These are phyloP conservation scores for Glaciozyma martinii DNA, from an alignment of 768 basidiomycete species.

Conservation along the genomic window DNA sequence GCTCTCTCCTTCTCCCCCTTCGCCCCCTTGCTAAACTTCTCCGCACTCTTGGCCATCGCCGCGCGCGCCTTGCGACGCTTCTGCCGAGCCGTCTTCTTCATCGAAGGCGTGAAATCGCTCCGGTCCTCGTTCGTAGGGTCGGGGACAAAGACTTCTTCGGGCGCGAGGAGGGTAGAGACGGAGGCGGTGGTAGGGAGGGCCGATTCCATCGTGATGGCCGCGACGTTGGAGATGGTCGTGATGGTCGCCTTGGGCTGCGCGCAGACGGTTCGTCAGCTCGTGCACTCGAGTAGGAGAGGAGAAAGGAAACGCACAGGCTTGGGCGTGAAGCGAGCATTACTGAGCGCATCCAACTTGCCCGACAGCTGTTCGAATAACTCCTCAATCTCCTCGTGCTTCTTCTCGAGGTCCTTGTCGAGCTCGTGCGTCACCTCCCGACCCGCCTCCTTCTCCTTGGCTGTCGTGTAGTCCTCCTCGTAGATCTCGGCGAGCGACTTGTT, in stretches of 20 bases:
- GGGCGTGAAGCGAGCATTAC: conserved; percentile 90
- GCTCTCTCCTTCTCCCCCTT: conserved; percentile 80
- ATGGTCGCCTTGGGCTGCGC: conserved; percentile 78
- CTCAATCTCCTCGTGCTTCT: conserved; percentile 82
- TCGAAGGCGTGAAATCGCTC: conserved; percentile 71
- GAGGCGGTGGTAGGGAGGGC: conserved; percentile 77
- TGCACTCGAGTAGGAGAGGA: not conserved
- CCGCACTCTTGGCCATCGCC: conserved; percentile 61
- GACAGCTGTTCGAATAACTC: conserved; percentile 75
- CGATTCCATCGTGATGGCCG: conserved; percentile 76
- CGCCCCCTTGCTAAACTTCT: conserved; percentile 44
- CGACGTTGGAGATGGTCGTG: conserved; percentile 68
- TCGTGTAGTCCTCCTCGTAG: conserved; percentile 83
- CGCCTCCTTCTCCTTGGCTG: conserved; percentile 43
- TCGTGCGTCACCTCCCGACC: conserved; percentile 56
- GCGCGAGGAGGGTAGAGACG: conserved; percentile 70
- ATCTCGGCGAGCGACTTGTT: conserved; percentile 85
- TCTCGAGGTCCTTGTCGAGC: conserved; percentile 74
- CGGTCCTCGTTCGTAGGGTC: conserved; percentile 49
- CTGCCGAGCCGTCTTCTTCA: conserved; percentile 60
- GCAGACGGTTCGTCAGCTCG: no score
- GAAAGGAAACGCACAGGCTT: conserved; percentile 58
- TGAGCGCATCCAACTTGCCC: conserved; percentile 80
- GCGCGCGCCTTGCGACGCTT: conserved; percentile 45
- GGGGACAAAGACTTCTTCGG: conserved; percentile 68